Evolutionary conservation across 2,329 filamentous ascomycete genomes (phyloP), one percentile per base, ranked within the genome.

Genomic region (Scortechinia acanthostroma): DNA sequence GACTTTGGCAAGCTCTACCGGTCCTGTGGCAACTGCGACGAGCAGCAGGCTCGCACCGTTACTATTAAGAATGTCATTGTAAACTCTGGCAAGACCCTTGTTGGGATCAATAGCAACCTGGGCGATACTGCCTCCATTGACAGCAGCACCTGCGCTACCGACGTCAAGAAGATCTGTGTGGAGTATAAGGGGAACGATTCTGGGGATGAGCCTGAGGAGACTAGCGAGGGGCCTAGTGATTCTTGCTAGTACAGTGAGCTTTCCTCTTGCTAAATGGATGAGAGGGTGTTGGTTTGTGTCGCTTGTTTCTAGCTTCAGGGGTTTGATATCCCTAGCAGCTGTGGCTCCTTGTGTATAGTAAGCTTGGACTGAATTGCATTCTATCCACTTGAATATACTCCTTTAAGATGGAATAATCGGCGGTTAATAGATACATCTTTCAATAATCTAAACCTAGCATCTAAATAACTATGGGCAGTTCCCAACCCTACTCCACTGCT

Each of bases 1-100:
- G 58, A 68, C 53, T 59, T 63, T 42, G 64, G 64, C 48, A 67
- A 66, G 56, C 52, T 73, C 40, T 72, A 70, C 59, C 67, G 70
- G 48, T 61, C 62, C 42, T 74, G 70, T 54, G 70, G 70, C 19
- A 65, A 66, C 58, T 71, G 66, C 54, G 54, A 54, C 49, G 53
- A 52, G 47, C 51, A 51, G 52, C 54, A 52, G 46, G 55, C 55
- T 43, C 61, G 60, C 42, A 52, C 55, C 43, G 55, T 62, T 42
- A 53, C 54, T 33, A 47, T 65, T 49, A 47, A 52, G 47, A 53
- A 52, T 47, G 50, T 62, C 48, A 58, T 52, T 33, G 66, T 66
- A 47, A 52, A 53, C 15, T 45, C 47, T 4, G 54, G 58, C 23
- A 48, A 51, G 25, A 33, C 51, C 17, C 43, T 62, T 37, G 54